phyloP scores from a whole-genome alignment of 768 basidiomycete genomes.

The Mycena haematopus region DNA sequence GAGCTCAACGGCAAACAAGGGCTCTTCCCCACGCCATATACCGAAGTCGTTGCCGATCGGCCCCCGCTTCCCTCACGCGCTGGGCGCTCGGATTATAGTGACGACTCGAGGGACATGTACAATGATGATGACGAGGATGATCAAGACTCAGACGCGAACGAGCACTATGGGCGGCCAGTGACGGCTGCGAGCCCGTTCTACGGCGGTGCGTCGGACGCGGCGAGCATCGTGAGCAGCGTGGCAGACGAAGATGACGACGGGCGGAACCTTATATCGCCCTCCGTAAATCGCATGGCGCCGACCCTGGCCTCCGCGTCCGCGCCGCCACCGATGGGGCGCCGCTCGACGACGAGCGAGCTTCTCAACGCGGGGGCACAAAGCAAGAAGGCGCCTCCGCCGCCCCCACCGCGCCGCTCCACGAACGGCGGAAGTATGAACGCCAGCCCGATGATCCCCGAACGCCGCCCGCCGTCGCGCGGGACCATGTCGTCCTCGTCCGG shows the following conservation, averaged over 20 bases:
- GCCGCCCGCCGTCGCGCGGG: constrained; percentile 36
- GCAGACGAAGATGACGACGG: constrained; percentile 54
- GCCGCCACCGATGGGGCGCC: constrained; percentile 32
- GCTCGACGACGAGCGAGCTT: constrained; percentile 34
- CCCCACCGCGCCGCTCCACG: constrained; percentile 62
- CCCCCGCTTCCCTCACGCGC: constrained; percentile 38
- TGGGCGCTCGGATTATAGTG: constrained; percentile 25
- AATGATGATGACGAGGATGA: constrained; percentile 34
- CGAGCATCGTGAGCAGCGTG: constrained; percentile 49
- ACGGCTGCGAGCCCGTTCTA: constrained; percentile 54
- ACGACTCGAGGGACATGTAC: constrained; percentile 29
- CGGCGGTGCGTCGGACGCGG: constrained; percentile 47
- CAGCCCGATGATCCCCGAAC: constrained; percentile 58
- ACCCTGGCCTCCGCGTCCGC: constrained; percentile 8
- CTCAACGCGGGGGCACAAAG: constrained; percentile 8
- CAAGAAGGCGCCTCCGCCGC: constrained; percentile 68
- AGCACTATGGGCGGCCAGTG: constrained; percentile 57
- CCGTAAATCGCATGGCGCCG: constrained; percentile 14
- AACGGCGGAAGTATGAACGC: constrained; percentile 32
- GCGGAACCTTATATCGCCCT: constrained; percentile 32
- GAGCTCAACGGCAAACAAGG: constrained; percentile 73
- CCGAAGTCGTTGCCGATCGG: constrained; percentile 54
- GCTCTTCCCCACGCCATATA: constrained; percentile 82
- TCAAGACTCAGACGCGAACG: constrained; percentile 38
- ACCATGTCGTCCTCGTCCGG: constrained; percentile 31